Percentiles rank a stretch among this genome's conserved stretches.
phyloP scores from a whole-genome alignment of 1,139 yeast genomes.

The Sugiyamaella grinbergsii region DNA sequence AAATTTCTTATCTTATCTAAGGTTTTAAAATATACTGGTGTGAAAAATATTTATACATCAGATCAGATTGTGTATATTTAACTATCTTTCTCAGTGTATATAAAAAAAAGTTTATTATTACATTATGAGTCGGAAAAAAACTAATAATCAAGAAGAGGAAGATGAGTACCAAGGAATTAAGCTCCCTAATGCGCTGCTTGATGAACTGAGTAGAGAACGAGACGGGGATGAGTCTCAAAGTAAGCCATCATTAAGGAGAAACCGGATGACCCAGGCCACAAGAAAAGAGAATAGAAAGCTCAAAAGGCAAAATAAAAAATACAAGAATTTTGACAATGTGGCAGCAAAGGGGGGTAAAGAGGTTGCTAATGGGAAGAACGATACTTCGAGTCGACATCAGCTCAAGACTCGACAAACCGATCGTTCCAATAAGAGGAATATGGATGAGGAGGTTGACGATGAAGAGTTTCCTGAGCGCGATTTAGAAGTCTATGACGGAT shows the following conservation, averaged over 20 bases:
- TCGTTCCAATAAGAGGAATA: slow-evolving; percentile 22
- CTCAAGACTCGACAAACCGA: no score
- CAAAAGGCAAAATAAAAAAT: slow-evolving; percentile 55
- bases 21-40: slow-evolving; percentile 3
- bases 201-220: slow-evolving; percentile 56
- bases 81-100: neutral
- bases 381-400: no score
- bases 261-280: slow-evolving; percentile 40
- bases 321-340: slow-evolving; percentile 10
- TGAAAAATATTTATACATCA: neutral
- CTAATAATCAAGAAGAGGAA: neutral
- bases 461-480: no score
- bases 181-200: slow-evolving; percentile 67
- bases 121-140: slow-evolving; percentile 5
- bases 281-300: slow-evolving; percentile 62
- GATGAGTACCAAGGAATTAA: slow-evolving; percentile 43
- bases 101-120: no score
- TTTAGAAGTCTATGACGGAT: slow-evolving; percentile 29
- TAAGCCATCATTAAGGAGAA: slow-evolving; percentile 36
- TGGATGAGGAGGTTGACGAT: slow-evolving; percentile 36
- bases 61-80: neutral
- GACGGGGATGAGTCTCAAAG: slow-evolving; percentile 46
- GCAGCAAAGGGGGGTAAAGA: slow-evolving; percentile 1
- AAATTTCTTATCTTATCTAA: slow-evolving; percentile 12
- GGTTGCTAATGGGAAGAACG: neutral